Percentiles rank a stretch among this genome's conserved stretches.
Conservation (phyloP, 352 stramenopile genomes). For the Phytophthora agathidicida region DNA sequence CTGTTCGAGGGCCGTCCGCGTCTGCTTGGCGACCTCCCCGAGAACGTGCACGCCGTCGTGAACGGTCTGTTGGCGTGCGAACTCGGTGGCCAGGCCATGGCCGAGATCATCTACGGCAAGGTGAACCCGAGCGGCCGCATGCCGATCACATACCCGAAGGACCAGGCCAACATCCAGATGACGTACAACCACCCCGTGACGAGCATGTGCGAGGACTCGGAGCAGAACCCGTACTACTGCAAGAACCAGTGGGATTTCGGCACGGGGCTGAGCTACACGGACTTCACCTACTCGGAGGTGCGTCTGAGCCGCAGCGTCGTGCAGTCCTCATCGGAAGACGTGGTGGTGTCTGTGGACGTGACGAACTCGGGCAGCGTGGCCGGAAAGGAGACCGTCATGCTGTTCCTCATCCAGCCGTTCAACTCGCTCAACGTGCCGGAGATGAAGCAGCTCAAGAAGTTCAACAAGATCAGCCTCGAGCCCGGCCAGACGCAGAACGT, state of each 20-base stretch:
- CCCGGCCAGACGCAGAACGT: slow-evolving; percentile 41
- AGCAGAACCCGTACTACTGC: slow-evolving; percentile 41
- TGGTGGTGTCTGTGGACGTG: slow-evolving; percentile 48
- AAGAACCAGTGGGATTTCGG: slow-evolving; percentile 81
- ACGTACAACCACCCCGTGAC: slow-evolving; percentile 71
- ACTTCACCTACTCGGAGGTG: slow-evolving; percentile 62
- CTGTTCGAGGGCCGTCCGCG: slow-evolving; percentile 65
- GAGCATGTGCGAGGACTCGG: slow-evolving; percentile 54
- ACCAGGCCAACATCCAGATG: slow-evolving; percentile 52
- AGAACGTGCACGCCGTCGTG: slow-evolving; percentile 34
- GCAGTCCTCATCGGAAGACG: not conserved
- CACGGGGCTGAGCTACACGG: slow-evolving; percentile 72
- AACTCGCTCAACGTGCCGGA: slow-evolving; percentile 23
- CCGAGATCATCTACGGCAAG: slow-evolving; percentile 36
- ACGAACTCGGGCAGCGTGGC: slow-evolving; percentile 45
- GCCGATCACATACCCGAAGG: slow-evolving; percentile 79
- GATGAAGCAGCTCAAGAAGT: slow-evolving; percentile 42
- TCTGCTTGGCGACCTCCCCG: slow-evolving; percentile 55
- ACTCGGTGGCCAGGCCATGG: slow-evolving; percentile 23
- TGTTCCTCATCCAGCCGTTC: slow-evolving; percentile 29
- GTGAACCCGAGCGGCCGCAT: slow-evolving; percentile 47
- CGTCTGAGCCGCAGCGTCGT: slow-evolving; percentile 36
- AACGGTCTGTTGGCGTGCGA: slow-evolving; percentile 28
- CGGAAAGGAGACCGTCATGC: slow-evolving; percentile 27
- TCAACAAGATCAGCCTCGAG: slow-evolving; percentile 49